Evolutionary conservation across 1,139 yeast genomes (phyloP).

Genomic region (Diutina mesorugosa): DNA sequence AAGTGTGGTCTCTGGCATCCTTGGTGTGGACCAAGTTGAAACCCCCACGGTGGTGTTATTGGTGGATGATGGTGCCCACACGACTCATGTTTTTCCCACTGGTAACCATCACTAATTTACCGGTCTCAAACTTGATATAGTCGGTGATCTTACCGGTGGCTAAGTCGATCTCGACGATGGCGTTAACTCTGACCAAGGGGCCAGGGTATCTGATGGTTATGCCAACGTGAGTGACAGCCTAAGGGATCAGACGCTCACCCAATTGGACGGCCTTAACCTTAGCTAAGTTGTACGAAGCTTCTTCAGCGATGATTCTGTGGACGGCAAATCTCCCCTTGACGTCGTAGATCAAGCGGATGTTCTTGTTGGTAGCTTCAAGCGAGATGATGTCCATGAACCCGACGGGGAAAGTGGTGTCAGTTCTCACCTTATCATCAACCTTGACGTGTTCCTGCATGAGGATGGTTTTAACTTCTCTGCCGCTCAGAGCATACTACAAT

Average conservation of each 20-base stretch:
- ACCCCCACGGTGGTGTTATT: no score
- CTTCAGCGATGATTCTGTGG: no score
- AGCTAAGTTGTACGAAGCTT: no score
- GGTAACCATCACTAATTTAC: constrained; percentile 92
- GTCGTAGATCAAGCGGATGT: no score
- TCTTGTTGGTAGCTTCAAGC: no score
- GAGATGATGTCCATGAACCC: constrained; percentile 97
- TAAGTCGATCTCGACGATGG: constrained; percentile 59
- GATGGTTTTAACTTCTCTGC: constrained; percentile 98
- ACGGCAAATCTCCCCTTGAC: no score
- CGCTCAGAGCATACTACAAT: constrained; percentile 98
- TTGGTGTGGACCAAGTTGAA: no score
- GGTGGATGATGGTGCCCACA: constrained; percentile 31
- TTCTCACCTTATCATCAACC: no score
- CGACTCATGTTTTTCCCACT: constrained; percentile 99
- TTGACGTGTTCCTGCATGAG: constrained; percentile 30
- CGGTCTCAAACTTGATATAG: constrained; percentile 89
- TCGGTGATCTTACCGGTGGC: constrained; percentile 91
- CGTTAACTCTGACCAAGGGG: constrained; percentile 52
- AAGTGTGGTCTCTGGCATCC: no score
- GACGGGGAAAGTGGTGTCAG: constrained; percentile 77
- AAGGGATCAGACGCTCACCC: constrained; percentile 68
- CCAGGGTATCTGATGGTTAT: constrained; percentile 99
- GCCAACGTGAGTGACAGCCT: constrained; percentile 98
- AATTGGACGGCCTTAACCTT: no score